phyloP scores from a whole-genome alignment of 192 early-diverging fungal genomes.

The Helicostylum pulchrum region DNA sequence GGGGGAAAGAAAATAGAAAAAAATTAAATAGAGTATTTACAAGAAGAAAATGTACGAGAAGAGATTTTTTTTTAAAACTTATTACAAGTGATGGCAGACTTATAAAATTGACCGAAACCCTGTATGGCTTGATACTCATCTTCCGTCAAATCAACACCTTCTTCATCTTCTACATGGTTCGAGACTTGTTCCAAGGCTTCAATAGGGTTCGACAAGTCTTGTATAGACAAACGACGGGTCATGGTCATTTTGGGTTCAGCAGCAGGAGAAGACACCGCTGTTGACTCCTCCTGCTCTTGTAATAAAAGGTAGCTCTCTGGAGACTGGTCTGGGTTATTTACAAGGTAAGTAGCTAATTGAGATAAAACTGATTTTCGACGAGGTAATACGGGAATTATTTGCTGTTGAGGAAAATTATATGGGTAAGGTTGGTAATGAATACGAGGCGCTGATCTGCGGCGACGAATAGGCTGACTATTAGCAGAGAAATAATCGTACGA shows the following conservation, averaged over 20 bases:
- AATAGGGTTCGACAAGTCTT: constrained; percentile 28
- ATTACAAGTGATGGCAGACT: constrained; percentile 5
- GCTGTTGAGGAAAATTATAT: background rate
- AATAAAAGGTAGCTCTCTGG: constrained; percentile 20
- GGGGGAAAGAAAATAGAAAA: no score
- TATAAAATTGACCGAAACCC: constrained; percentile 30
- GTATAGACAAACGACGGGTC: constrained; percentile 17
- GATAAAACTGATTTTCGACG: constrained; percentile 3
- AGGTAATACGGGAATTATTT: background rate
- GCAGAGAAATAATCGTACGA: background rate
- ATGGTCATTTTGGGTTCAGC: background rate
- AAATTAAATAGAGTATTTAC: no score
- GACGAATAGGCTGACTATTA: background rate
- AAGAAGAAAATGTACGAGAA: no score
- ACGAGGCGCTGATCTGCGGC: background rate
- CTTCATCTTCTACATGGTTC: background rate
- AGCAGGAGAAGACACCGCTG: no score
- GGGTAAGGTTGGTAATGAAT: constrained; percentile 10
- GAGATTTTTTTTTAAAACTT: background rate
- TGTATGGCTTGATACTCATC: constrained; percentile 32
- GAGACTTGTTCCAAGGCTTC: constrained; percentile 10
- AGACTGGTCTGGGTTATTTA: constrained; percentile 17
- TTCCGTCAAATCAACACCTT: constrained; percentile 16
- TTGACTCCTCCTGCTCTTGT: background rate
- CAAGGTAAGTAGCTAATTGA: constrained; percentile 14